Conservation (phyloP, 139 green algal species). For the Chlamydomonas incerta region DNA sequence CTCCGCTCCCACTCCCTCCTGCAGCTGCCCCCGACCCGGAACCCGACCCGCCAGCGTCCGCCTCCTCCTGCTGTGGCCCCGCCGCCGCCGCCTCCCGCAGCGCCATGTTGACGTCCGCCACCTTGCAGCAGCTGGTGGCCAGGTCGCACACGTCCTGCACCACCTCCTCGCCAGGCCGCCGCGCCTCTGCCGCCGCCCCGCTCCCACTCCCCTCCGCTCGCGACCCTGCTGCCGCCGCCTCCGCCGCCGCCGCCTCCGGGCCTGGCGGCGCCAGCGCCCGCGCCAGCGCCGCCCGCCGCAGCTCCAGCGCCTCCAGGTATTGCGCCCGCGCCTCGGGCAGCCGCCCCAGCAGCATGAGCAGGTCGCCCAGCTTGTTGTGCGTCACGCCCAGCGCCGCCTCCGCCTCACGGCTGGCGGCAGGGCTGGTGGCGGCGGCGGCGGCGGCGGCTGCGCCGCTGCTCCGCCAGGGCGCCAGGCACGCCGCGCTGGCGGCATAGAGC, state of each 20-base stretch:
- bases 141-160: constrained; percentile 18
- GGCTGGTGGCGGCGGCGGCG: too few species aligned
- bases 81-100: background rate
- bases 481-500: constrained; percentile 10
- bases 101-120: constrained; percentile 12
- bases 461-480: constrained; percentile 10
- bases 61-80: background rate
- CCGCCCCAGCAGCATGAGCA: background rate
- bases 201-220: background rate
- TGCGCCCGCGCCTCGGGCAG: constrained; percentile 8
- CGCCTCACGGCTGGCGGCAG: constrained; percentile 9
- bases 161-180: background rate
- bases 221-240: background rate
- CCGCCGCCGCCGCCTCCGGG: background rate
- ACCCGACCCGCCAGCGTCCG: background rate
- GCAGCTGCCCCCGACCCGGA: too few species aligned
- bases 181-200: background rate
- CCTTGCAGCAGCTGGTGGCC: constrained; percentile 21
- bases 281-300: background rate
- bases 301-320: constrained; percentile 2
- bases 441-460: background rate
- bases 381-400: constrained; percentile 25
- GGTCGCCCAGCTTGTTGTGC: constrained; percentile 47
- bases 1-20: too few species aligned
- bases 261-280: background rate